Base-by-base conservation (phyloP, 192 early-diverging fungal genomes). In the Podila minutissima region DNA sequence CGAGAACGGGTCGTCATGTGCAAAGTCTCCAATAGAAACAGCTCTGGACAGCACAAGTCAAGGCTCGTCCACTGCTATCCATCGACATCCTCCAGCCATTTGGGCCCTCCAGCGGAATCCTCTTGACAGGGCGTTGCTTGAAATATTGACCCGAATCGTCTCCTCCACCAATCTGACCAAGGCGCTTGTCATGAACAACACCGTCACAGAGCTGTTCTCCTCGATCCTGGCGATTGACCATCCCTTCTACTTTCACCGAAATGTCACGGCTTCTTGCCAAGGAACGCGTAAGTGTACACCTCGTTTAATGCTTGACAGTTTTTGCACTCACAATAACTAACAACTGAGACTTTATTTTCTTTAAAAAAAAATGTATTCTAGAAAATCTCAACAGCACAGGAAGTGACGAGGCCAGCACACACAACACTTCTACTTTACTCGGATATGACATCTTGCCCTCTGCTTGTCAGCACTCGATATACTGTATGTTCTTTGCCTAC, bases 171-270 rank as follows among this genome's bases (percentile, higher is more conserved):
- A 69, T 31, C 33, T 73, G 31, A 71, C 58, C 17, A 72, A 73
- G 62, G 29, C 61, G 0, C 26, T 81, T 5, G 71, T 81, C 24
- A 68, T 71, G 24, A 81, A 81, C 55, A 81, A 81, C 26, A 69
- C 71, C 19, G 66, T 69, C 8, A 81, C 77, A 5, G 77, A 81
- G 32, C 35, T 73, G 37, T 81, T 73, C 69, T 66, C 77, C 4
- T 66, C 77, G 12, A 53, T 81, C 12, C n/a, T 73, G 71, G 71
- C 72, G n/a, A 53, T 66, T 29, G 77, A 81, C 24, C 37, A 13
- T 17, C 67, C 77, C 7, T 19, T 73, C 31, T 53, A 28, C 8
- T 81, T 81, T 66, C 73, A 81, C 49, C 12, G 22, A 26, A 9
- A 55, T 55, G 22, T 55, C 53, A 26, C 10, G 13, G 9, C 10